Conservation (phyloP, 352 stramenopile genomes). For the Phytophthora megakarya region DNA sequence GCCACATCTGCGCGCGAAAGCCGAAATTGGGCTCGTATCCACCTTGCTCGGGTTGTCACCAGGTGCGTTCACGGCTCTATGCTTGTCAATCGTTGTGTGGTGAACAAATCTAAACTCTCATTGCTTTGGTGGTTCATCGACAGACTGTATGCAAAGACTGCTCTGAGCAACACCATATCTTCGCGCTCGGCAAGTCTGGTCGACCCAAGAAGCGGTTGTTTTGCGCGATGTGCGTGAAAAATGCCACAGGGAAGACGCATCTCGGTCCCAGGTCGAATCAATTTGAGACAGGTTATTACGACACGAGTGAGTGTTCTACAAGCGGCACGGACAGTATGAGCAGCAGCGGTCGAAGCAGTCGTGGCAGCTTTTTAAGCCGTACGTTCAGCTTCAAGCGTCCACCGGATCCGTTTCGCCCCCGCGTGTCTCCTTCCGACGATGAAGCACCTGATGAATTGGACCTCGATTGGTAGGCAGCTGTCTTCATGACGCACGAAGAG, state of each 20-base stretch:
- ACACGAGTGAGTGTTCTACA: slow-evolving; percentile 19
- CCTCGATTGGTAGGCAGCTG: slow-evolving; percentile 27
- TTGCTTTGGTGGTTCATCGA: slow-evolving; percentile 3
- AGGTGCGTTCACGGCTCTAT: slow-evolving; percentile 27
- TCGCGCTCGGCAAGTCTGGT: slow-evolving; percentile 33
- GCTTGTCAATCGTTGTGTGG: neutral
- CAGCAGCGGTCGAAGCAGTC: slow-evolving; percentile 27
- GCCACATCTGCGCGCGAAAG: slow-evolving; percentile 39
- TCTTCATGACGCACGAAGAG: slow-evolving; percentile 9
- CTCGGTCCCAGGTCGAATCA: neutral
- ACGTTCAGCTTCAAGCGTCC: slow-evolving; percentile 33
- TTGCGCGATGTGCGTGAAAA: slow-evolving; percentile 40
- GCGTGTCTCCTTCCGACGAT: slow-evolving; percentile 26
- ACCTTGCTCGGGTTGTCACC: slow-evolving; percentile 39
- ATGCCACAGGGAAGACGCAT: slow-evolving; percentile 20
- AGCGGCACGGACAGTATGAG: slow-evolving; percentile 23
- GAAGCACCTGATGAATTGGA: slow-evolving; percentile 26
- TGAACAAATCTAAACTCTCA: neutral
- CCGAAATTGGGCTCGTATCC: slow-evolving; percentile 33
- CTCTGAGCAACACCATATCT: slow-evolving; percentile 35
- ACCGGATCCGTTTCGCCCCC: slow-evolving; percentile 26
- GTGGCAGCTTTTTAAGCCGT: slow-evolving; percentile 27
- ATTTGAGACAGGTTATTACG: slow-evolving; percentile 6
- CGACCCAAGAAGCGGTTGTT: slow-evolving; percentile 35
- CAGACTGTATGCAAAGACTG: slow-evolving; percentile 51